These are phyloP conservation scores for Daedalea quercina DNA, from an alignment of 768 basidiomycete species.

Conservation along the genomic window DNA sequence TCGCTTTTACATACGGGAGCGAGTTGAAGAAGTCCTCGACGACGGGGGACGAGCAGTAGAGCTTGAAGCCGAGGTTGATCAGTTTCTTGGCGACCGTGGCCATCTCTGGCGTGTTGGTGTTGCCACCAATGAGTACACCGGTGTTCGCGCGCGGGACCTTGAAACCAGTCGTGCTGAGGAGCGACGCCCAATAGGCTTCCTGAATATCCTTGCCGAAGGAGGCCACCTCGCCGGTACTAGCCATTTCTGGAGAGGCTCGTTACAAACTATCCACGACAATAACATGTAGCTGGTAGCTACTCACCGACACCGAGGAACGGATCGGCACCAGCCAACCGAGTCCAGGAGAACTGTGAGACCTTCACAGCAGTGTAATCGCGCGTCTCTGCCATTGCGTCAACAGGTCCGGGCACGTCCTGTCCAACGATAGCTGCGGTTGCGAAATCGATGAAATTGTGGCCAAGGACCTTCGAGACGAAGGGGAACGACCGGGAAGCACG, in stretches of 20 bases:
- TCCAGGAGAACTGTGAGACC: constrained; percentile 98
- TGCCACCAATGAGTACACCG: constrained; percentile 91
- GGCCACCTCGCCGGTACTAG: constrained; percentile 96
- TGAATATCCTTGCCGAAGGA: constrained; percentile 90
- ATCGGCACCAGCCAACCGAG: constrained; percentile 90
- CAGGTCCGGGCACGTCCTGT: constrained; percentile 80
- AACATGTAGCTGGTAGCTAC: constrained; percentile 24
- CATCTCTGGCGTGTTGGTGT: constrained; percentile 85
- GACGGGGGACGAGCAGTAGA: constrained; percentile 78
- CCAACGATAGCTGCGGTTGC: constrained; percentile 86
- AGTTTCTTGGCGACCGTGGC: constrained; percentile 71
- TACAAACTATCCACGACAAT: too few relatives aligned
- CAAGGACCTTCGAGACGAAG: constrained; percentile 97
- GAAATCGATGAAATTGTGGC: constrained; percentile 93
- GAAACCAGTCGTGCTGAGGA: constrained; percentile 95
- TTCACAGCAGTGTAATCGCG: constrained; percentile 94
- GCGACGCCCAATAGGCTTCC: constrained; percentile 93
- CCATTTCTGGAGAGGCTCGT: too few relatives aligned
- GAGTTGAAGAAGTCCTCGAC: constrained; percentile 80
- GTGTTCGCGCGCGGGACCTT: constrained; percentile 79
- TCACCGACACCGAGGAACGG: constrained; percentile 92
- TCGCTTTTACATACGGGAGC: constrained; percentile 70
- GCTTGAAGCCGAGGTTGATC: constrained; percentile 86
- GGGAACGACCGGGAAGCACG: constrained; percentile 98
- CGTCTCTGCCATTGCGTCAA: constrained; percentile 86